Conservation (phyloP, 805 yeast genomes). For the Cyberlindnera maclurae region DNA sequence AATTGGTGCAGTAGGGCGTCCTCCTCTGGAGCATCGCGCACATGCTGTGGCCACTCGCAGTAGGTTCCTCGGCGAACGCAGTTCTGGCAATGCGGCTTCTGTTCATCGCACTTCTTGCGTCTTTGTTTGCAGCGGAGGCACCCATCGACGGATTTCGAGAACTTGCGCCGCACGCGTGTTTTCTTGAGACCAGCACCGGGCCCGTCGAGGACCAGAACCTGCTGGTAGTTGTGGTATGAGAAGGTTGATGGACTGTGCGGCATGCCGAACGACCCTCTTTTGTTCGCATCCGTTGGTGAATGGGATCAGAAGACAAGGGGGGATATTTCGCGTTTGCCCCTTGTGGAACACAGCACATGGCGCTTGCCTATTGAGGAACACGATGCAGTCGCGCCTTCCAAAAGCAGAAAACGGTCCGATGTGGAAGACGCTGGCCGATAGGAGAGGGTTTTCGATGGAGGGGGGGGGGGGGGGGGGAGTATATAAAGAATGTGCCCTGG, state of each 20-base stretch:
- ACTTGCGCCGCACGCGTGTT: constrained; percentile 9
- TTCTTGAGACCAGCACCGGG: constrained; percentile 4
- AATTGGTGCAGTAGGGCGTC: constrained; percentile 15
- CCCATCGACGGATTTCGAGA: constrained; percentile 18
- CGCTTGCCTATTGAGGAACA: neutral
- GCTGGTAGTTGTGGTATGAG: constrained; percentile 19
- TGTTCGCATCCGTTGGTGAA: too few relatives aligned
- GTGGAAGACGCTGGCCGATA: constrained; percentile 3
- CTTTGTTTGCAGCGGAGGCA: constrained; percentile 18
- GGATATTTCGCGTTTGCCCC: too few relatives aligned
- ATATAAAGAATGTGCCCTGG: neutral
- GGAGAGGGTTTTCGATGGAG: too few relatives aligned
- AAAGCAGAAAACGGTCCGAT: constrained; percentile 4
- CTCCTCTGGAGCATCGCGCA: neutral
- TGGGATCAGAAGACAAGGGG: too few relatives aligned
- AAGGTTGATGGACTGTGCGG: too few relatives aligned
- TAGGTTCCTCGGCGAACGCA: constrained; percentile 11
- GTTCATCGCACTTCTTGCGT: constrained; percentile 23
- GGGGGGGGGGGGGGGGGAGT: too few relatives aligned
- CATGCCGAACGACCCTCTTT: too few relatives aligned
- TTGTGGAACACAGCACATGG: too few relatives aligned
- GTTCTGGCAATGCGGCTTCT: constrained; percentile 16
- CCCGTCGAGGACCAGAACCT: constrained; percentile 14
- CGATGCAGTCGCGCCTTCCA: too few relatives aligned
- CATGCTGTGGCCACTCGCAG: constrained; percentile 21